phyloP scores from a whole-genome alignment of 495 filamentous ascomycete species.

The Podospora pseudocomata region DNA sequence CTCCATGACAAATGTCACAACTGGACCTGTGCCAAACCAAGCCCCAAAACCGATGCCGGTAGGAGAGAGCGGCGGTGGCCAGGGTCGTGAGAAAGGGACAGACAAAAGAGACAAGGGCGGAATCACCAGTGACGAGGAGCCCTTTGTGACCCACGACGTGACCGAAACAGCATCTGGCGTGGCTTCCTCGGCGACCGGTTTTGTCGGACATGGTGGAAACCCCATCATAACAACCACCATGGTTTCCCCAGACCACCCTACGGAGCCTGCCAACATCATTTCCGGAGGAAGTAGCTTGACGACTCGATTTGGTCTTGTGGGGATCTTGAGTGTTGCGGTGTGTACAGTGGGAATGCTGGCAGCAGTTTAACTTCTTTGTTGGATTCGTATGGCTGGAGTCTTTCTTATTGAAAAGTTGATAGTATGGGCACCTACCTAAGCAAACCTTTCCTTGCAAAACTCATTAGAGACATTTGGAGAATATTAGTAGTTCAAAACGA shows the following conservation, averaged over 20 bases:
- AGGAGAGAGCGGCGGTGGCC: background rate
- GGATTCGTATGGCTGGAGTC: no score
- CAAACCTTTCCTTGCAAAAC: no score
- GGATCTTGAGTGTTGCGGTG: background rate
- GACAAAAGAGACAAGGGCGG: background rate
- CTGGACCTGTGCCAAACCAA: background rate
- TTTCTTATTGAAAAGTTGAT: no score
- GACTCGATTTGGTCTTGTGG: background rate
- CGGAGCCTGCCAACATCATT: background rate
- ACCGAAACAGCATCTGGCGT: background rate
- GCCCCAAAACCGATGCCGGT: background rate
- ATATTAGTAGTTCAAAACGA: no score
- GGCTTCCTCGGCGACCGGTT: background rate
- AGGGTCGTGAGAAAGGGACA: background rate
- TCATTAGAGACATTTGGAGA: no score
- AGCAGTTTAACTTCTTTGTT: background rate
- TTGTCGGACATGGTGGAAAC: background rate
- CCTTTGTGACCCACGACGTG: background rate
- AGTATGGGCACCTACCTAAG: no score
- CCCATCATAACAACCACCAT: background rate
- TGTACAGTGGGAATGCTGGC: background rate
- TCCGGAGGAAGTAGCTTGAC: background rate
- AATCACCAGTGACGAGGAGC: background rate
- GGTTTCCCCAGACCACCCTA: background rate
- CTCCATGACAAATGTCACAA: constrained; percentile 7